Base-by-base conservation (phyloP, 331 rosid genomes). In the Malus hybrid region DNA sequence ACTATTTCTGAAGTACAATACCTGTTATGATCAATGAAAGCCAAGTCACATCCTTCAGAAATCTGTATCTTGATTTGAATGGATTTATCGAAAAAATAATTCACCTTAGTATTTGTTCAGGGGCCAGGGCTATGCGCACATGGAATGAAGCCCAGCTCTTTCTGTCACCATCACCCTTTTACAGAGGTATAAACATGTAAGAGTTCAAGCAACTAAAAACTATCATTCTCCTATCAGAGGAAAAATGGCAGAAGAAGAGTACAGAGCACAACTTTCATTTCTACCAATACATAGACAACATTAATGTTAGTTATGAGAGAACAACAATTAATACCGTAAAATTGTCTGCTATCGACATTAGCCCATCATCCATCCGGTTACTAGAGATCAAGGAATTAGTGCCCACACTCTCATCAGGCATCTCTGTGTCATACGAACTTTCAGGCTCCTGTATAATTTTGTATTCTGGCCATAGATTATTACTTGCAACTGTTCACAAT, bases 61-160 rank as follows among this genome's bases (percentile, higher is more conserved):
- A 39, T 39, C 44, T 39, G 44, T 39, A 39, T 39, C 44, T 39
- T 39, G 44, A 39, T 39, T 39, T 8, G 44, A 39, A 39, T 0
- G 44, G 24, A 57, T 62, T 6, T 28, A 62, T 62, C 2, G 3
- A 26, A 26, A 62, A 29, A 14, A 26, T 3, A 62, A 75, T 73
- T 75, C 61, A 93, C 98, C 98, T 91, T 77, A 93, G 81, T 29
- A 93, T 92, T 82, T 92, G 97, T 68, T 92, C 86, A 63, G 91
- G 92, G 68, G 88, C 93, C 60, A 77, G 74, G 66, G 80, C 82
- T 63, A 92, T 66, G 57, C 91, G 83, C 66, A 62, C 82, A 74
- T 85, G 89, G 82, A 92, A 92, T 71, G 87, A 75, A 13, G 84
- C 92, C 93, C 93, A 92, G 75, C 88, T 84, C 84, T 75, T 90